These are phyloP conservation scores for Talaromyces atroroseus DNA, from an alignment of 2,329 filamentous ascomycete species.

Conservation along the genomic window DNA sequence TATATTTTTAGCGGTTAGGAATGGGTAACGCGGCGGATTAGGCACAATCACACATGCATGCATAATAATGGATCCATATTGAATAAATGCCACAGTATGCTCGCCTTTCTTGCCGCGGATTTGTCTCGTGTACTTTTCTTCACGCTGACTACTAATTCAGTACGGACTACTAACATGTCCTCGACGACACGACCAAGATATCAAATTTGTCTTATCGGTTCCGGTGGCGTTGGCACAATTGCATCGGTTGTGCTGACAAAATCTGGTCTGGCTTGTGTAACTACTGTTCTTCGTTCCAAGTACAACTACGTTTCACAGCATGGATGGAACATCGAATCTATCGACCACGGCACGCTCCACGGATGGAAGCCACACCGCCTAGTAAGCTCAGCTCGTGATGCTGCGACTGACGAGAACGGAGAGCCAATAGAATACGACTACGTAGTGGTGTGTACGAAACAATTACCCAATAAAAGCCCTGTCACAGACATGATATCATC, in stretches of 20 bases:
- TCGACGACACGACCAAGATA: neutral
- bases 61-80: too few species aligned
- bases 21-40: too few species aligned
- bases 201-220: neutral
- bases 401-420: neutral
- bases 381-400: neutral
- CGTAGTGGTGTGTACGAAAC: neutral
- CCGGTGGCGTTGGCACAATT: slow-evolving; percentile 2
- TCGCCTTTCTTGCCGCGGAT: too few species aligned
- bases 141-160: neutral
- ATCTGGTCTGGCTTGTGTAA: neutral
- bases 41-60: too few species aligned
- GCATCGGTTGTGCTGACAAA: neutral
- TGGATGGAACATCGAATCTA: neutral
- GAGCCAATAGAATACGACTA: neutral
- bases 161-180: neutral
- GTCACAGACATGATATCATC: neutral
- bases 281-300: neutral
- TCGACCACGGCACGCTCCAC: neutral
- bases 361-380: neutral
- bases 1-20: too few species aligned
- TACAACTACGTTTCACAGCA: neutral
- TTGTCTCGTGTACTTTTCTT: too few species aligned
- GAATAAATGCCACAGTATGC: too few species aligned
- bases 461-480: neutral